phyloP scores from a whole-genome alignment of 306 rosid species.

The Trifolium dubium region DNA sequence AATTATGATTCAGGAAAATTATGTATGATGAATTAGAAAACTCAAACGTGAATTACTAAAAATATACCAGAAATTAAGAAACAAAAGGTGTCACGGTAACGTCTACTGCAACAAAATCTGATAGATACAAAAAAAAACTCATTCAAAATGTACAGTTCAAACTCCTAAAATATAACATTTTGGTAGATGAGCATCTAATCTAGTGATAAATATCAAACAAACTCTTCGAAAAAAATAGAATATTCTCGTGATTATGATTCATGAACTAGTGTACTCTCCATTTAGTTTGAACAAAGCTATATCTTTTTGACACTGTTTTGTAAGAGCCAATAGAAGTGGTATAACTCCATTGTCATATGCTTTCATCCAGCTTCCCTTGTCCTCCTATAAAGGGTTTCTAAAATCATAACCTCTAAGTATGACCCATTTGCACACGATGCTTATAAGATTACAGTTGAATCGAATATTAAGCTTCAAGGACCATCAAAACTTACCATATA shows the following conservation, averaged over 20 bases:
- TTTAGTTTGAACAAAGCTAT: constrained; percentile 30
- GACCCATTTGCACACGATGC: constrained; percentile 23
- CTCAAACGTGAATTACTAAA: neutral
- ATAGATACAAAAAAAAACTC: constrained; percentile 47
- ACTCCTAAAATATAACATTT: constrained; percentile 44
- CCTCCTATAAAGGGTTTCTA: constrained; percentile 29
- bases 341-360: neutral
- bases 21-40: neutral
- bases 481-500: constrained; percentile 23
- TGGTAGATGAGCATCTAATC: constrained; percentile 44
- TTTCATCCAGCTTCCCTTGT: constrained; percentile 32
- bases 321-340: constrained; percentile 15
- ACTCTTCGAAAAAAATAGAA: constrained; percentile 31
- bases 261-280: constrained; percentile 12
- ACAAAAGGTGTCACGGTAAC: neutral
- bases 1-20: neutral
- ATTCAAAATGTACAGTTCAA: constrained; percentile 47
- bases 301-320: constrained; percentile 20
- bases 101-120: constrained; percentile 32
- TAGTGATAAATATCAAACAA: constrained; percentile 23
- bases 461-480: constrained; percentile 29
- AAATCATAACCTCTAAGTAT: constrained; percentile 36
- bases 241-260: constrained; percentile 6
- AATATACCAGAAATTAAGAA: neutral
- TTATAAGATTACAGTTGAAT: constrained; percentile 9